These are phyloP conservation scores for Boletus rex-veris DNA, from an alignment of 768 basidiomycete species.

Conservation along the genomic window DNA sequence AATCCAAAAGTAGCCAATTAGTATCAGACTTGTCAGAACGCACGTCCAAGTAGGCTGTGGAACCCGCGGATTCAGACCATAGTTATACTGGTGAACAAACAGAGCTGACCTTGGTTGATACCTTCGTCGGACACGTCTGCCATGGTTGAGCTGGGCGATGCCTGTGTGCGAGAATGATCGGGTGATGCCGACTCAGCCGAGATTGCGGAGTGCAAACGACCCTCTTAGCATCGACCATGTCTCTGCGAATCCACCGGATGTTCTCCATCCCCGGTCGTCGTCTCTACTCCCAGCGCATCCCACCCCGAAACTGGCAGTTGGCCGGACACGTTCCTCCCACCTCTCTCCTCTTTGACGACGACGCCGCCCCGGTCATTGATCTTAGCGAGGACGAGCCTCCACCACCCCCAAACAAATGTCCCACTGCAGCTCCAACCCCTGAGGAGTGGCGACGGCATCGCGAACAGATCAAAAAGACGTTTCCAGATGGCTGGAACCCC, in stretches of 20 bases:
- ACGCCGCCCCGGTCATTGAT: conserved; percentile 17
- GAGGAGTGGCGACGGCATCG: conserved; percentile 50
- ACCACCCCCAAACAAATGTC: conserved; percentile 17
- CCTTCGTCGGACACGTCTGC: conserved; percentile 74
- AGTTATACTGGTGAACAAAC: background rate
- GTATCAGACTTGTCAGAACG: conserved; percentile 81
- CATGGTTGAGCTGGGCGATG: conserved; percentile 39
- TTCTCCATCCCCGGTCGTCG: conserved; percentile 17
- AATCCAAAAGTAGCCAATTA: conserved; percentile 90
- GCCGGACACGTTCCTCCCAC: conserved; percentile 32
- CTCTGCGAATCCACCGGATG: conserved; percentile 13
- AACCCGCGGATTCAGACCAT: conserved; percentile 10
- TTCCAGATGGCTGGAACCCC: conserved; percentile 73
- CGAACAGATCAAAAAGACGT: conserved; percentile 45
- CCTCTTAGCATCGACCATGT: conserved; percentile 1
- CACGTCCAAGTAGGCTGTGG: conserved; percentile 80
- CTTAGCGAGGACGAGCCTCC: conserved; percentile 33
- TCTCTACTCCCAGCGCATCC: conserved; percentile 21
- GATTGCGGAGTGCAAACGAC: conserved; percentile 19
- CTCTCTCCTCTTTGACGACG: conserved; percentile 26
- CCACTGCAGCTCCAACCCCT: conserved; percentile 34
- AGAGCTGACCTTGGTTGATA: conserved; percentile 64
- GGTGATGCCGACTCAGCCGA: conserved; percentile 19
- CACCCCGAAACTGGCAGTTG: conserved; percentile 30
- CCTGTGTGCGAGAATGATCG: conserved; percentile 5